These are phyloP conservation scores for Hypoxylon sp. DNA, from an alignment of 2,329 filamentous ascomycete species.

Conservation along the genomic window DNA sequence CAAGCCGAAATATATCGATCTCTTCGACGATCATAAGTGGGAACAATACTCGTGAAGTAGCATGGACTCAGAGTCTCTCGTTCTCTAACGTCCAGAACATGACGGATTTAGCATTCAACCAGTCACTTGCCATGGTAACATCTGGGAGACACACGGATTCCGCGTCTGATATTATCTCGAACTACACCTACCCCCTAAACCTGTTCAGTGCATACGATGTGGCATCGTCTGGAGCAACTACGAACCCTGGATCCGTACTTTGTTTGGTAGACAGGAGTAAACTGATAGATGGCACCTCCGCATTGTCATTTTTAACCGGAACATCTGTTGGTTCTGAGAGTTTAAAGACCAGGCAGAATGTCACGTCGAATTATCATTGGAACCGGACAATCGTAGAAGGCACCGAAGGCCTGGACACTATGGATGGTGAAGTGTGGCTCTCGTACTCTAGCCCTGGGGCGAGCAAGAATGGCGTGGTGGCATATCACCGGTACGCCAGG, in stretches of 20 bases:
- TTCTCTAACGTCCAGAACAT: constrained; percentile 55
- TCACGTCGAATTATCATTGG: constrained; percentile 54
- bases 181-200: constrained; percentile 53
- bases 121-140: constrained; percentile 51
- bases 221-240: constrained; percentile 46
- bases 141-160: constrained; percentile 49
- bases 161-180: constrained; percentile 43
- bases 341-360: constrained; percentile 51
- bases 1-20: constrained; percentile 49
- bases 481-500: constrained; percentile 47
- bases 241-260: constrained; percentile 52
- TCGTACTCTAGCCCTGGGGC: constrained; percentile 47
- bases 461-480: constrained; percentile 33
- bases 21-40: constrained; percentile 50
- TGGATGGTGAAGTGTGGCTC: constrained; percentile 52
- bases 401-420: constrained; percentile 48
- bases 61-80: constrained; percentile 51
- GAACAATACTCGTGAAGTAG: constrained; percentile 37
- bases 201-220: constrained; percentile 54
- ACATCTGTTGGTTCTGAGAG: constrained; percentile 41
- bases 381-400: constrained; percentile 54
- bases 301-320: constrained; percentile 48
- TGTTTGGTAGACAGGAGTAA: constrained; percentile 53
- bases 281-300: constrained; percentile 45
- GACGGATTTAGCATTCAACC: constrained; percentile 52